Percentiles rank a stretch among this genome's conserved stretches.
Conservation (phyloP, 2,329 filamentous ascomycete species). For the Colletotrichum aenigma region DNA sequence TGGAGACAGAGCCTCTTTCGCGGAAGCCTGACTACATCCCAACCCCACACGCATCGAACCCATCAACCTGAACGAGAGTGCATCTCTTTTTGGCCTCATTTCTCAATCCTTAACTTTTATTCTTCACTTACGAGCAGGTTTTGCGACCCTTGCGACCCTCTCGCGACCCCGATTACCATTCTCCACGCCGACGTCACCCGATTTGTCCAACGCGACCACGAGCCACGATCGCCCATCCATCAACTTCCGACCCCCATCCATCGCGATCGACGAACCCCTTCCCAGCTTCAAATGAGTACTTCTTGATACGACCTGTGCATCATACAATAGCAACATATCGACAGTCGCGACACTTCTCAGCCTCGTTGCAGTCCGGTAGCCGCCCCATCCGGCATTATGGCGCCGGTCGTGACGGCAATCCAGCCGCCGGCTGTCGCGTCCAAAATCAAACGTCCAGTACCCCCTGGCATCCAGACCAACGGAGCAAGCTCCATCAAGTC, state of each 20-base stretch:
- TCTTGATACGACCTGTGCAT: not conserved
- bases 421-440: conserved; percentile 45
- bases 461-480: conserved; percentile 70
- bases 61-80: conserved; percentile 12
- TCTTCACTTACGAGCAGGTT: not conserved
- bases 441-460: conserved; percentile 73
- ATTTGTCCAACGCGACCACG: conserved; percentile 8
- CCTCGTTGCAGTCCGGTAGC: conserved; percentile 6
- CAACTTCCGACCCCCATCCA: not conserved
- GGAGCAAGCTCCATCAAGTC: conserved; percentile 61
- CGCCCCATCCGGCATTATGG: conserved; percentile 43
- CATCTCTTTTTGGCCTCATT: not conserved
- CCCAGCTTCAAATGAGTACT: conserved; percentile 5
- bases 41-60: conserved; percentile 16
- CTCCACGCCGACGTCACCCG: conserved; percentile 19
- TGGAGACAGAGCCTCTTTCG: conserved; percentile 4
- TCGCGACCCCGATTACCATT: not conserved
- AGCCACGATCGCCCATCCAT: not conserved
- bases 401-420: conserved; percentile 56
- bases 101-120: not conserved
- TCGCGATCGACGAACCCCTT: conserved; percentile 2
- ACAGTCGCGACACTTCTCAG: not conserved
- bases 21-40: conserved; percentile 21
- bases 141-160: not conserved
- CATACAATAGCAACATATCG: not conserved